Base-by-base conservation (phyloP, 2,329 filamentous ascomycete genomes). In the Penicillium vulpinum region DNA sequence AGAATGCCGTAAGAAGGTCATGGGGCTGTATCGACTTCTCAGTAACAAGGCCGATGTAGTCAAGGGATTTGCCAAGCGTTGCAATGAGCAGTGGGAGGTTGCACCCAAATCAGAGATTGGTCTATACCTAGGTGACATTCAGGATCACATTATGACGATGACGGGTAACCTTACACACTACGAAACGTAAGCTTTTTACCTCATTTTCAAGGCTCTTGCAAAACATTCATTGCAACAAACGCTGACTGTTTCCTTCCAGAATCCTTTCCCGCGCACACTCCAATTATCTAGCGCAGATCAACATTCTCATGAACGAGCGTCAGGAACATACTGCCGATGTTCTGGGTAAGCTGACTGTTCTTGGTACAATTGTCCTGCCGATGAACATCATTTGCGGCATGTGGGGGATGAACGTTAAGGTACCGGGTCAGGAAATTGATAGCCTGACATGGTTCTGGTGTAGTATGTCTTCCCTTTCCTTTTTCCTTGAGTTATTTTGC, bases 301-400 rank as follows among this genome's bases (percentile, higher is more conserved):
- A 97, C 75, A 96, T 97, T 67, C 87, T 92, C 69, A 97, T 97
- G 93, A 97, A 97, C 75, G 93, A 97, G 79, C 88, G 94, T 45
- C 91, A 95, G 73, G 93, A 99, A 74, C 88, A 95, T 77, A 99
- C 94, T 1, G 91, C 92, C 39, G 93, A 99, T 72, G 92, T 97
- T 1, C 84, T 99, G 13, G 92, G 92, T 62, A 96, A 94, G 75
- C 83, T 99, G 58, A 97, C 94, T 0, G 94, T 99, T 1, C 82
- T 99, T 1, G 94, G 94, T 62, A 99, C 94, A 6, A 97, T 99
- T 65, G 93, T 99, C 3, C 80, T 99, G 55, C 94, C 94, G 11
- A 96, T 99, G 92, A 99, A 99, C 73, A 96, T 99, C 71, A 93
- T 99, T 68, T 97, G 94, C 2, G 94, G 94, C 65, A 86, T 97